These are phyloP conservation scores for Adansonia gregorii DNA, from an alignment of 441 rosid species.

Conservation along the genomic window DNA sequence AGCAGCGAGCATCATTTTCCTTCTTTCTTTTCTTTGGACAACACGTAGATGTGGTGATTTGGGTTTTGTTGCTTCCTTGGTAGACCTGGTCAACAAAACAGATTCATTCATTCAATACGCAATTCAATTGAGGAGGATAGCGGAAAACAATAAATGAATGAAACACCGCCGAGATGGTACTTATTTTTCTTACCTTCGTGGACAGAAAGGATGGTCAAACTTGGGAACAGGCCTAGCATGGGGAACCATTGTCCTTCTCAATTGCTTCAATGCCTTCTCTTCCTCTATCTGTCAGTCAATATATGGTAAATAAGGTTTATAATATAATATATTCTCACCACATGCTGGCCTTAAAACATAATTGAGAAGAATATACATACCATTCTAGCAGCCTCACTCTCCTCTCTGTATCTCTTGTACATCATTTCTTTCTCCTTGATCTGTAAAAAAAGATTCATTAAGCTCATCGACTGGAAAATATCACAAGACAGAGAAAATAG, in stretches of 20 bases:
- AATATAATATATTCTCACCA: neutral
- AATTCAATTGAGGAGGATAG: neutral
- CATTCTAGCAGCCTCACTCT: constrained; percentile 81
- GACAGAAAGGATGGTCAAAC: constrained; percentile 83
- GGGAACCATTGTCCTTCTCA: constrained; percentile 91
- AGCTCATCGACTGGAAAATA: neutral
- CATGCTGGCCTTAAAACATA: neutral
- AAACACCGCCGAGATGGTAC: neutral
- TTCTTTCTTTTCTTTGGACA: constrained; percentile 54
- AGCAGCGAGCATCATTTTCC: constrained; percentile 36
- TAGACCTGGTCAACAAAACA: constrained; percentile 50
- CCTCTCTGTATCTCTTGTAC: constrained; percentile 94
- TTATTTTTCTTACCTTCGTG: constrained; percentile 58
- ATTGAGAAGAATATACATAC: constrained; percentile 38
- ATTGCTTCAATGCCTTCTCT: constrained; percentile 83
- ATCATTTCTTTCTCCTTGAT: constrained; percentile 82
- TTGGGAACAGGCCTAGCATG: constrained; percentile 93
- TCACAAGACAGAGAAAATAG: neutral
- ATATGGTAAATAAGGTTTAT: neutral
- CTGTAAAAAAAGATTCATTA: constrained; percentile 39
- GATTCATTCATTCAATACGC: neutral
- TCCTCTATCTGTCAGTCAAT: constrained; percentile 66
- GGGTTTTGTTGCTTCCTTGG: constrained; percentile 70
- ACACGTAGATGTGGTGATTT: constrained; percentile 74
- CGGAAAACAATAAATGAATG: neutral